These are phyloP conservation scores for Salix exigua DNA, from an alignment of 345 rosid genomes.

Conservation along the genomic window DNA sequence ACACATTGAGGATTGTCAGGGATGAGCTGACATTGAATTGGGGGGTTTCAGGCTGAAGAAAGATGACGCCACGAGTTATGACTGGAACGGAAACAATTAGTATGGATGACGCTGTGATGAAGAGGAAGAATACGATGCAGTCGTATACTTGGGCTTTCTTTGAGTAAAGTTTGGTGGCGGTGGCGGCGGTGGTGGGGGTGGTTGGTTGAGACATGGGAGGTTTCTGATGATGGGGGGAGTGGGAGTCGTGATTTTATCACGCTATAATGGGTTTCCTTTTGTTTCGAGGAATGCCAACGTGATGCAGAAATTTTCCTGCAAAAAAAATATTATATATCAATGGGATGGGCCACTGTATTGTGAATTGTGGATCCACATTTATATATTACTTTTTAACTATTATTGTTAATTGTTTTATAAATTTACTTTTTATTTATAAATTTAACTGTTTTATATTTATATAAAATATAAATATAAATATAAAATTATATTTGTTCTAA, in stretches of 20 bases:
- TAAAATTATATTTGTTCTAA: too few relatives aligned
- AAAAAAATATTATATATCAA: too few relatives aligned
- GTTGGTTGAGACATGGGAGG: background rate
- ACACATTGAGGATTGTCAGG: background rate
- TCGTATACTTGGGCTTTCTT: background rate
- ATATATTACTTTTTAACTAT: too few relatives aligned
- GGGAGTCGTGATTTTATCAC: background rate
- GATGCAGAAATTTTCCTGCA: too few relatives aligned
- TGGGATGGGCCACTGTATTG: background rate
- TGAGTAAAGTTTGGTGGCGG: background rate
- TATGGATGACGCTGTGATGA: background rate
- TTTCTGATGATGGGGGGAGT: background rate
- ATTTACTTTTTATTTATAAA: too few relatives aligned
- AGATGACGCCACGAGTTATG: background rate
- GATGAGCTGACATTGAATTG: background rate
- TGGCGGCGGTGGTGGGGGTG: background rate
- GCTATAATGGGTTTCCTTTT: background rate
- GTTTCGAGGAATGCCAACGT: background rate
- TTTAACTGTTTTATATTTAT: too few relatives aligned
- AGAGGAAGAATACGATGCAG: constrained; percentile 1
- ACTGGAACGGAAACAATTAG: background rate
- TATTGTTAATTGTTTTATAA: too few relatives aligned
- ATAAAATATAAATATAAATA: too few relatives aligned
- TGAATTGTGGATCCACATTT: background rate
- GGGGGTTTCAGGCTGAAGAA: constrained; percentile 8